phyloP scores from a whole-genome alignment of 2,329 filamentous ascomycete genomes.

The Penicillium sp. region DNA sequence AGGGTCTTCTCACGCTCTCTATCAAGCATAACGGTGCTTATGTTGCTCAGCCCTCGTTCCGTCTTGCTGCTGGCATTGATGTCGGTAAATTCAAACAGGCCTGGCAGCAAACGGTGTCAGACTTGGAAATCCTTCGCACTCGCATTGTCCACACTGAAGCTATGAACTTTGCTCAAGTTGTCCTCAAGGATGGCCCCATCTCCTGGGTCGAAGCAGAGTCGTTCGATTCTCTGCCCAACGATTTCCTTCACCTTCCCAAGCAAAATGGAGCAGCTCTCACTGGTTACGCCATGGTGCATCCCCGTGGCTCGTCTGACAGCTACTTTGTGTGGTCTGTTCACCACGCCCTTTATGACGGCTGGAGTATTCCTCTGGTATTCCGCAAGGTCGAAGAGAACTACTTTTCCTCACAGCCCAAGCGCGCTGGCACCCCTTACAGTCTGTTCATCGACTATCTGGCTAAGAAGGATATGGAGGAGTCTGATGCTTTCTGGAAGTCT shows the following conservation, averaged over 20 bases:
- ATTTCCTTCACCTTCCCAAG: constrained; percentile 26
- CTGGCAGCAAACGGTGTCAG: constrained; percentile 46
- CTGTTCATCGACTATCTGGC: constrained; percentile 32
- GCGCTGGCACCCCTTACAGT: constrained; percentile 21
- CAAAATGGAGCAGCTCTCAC: constrained; percentile 35
- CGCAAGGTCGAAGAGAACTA: constrained; percentile 38
- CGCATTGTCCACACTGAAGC: constrained; percentile 42
- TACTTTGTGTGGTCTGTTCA: constrained; percentile 52
- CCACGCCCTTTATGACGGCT: constrained; percentile 54
- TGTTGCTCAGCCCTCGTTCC: constrained; percentile 45
- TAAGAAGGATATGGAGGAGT: constrained; percentile 24
- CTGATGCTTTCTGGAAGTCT: constrained; percentile 32
- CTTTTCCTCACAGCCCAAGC: constrained; percentile 9
- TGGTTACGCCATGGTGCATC: constrained; percentile 35
- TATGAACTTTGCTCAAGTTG: constrained; percentile 39
- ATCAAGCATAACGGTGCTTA: constrained; percentile 48
- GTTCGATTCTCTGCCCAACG: constrained; percentile 25
- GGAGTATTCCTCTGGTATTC: constrained; percentile 40
- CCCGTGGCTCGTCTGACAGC: constrained; percentile 17
- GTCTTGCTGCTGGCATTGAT: constrained; percentile 38
- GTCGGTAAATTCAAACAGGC: constrained; percentile 44
- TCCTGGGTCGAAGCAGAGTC: constrained; percentile 32
- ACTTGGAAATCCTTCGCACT: constrained; percentile 50
- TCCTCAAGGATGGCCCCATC: constrained; percentile 35
- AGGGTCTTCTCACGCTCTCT: constrained; percentile 48